Evolutionary conservation across 345 rosid species (phyloP), one percentile per base, ranked within the genome.

Genomic region (Populus pruinosa): DNA sequence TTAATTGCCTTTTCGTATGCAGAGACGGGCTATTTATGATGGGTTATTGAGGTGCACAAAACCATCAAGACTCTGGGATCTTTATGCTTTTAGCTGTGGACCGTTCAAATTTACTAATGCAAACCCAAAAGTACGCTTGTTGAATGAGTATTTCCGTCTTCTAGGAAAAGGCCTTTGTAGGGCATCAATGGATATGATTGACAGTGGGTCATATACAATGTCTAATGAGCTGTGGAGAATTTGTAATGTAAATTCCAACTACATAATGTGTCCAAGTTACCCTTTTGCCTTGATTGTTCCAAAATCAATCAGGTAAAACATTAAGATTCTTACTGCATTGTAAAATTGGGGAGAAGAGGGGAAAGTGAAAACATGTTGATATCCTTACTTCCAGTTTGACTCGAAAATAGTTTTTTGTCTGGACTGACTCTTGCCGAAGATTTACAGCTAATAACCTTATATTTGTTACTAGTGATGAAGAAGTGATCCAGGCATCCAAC

Each of bases 251-350:
- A 96, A 96, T 86, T 79, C 85, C 71, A 85, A 81, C 82, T 96
- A 96, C 78, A 44, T 85, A 44, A 78, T 93, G 89, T 90, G 92
- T 83, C 93, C 86, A 79, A 96, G 84, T 70, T 96, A 96, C 84
- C 99, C 99, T 5, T 93, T 89, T 88, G 95, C 98, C 31, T 82
- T 96, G 87, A 82, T 96, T 87, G 80, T 90, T 89, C 98, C 99
- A 84, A 89, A 88, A 87, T 84, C 80, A 76, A 88, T 93, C 77
- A 90, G 94, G 98, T 92, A 82, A 75, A 87, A 43, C 55, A 56
- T 50, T 82, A 71, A 64, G 53, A 75, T 85, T 68, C 70, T 83
- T 74, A 43, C 67, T 33, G 21, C 47, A 41, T 23, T 0, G 31
- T 17, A 53, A 44, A 63, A 38, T 25, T 17, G 0, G 36, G 70